Base-by-base conservation (phyloP, 2,329 filamentous ascomycete species). In the Colletotrichum cereale region DNA sequence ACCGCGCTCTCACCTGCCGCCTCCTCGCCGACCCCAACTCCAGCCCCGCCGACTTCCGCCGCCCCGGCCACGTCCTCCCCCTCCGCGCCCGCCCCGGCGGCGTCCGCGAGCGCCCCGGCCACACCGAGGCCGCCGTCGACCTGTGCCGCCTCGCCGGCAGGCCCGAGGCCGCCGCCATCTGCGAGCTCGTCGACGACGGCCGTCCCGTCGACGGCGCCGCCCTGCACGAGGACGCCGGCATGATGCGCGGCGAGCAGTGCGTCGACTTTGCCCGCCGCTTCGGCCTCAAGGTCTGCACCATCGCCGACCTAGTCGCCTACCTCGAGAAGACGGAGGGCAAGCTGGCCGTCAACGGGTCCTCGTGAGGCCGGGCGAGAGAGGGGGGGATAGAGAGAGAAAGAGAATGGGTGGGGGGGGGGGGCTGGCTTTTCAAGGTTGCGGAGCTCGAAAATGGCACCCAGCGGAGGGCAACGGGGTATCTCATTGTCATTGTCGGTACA, bases 111-210 rank as follows among this genome's bases (percentile, higher is more conserved):
- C 84, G 96, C 21, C 86, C 86, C 62, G 96, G 96, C 4, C 96
- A 99, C 82, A 99, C 96, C 14, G 96, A 99, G 86, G 96, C 96
- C 1, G 94, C 92, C 12, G 89, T 97, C 5, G 96, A 99, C 81
- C 91, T 99, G 79, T 98, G 96, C 81, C 86, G 92, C 62, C 83
- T 99, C 71, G 92, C 95, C 1, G 95, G 95, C 1, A 96, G 94
- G 84, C 81, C 84, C 73, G 87, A 88, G 62, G 96, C 92, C 1
- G 94, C 90, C 47, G 95, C 94, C 31, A 98, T 98, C 78, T 94
- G 93, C 76, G 96, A 99, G 85, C 84, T 99, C 73, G 94, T 99
- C 55, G 93, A 95, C 74, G 95, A 97, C 76, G 95, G 95, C 0
- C 89, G 89, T 74, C 89, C 91, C 80, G 87, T 94, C 3, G 84